phyloP scores from a whole-genome alignment of 1,284 basidiomycete species.

The Cerrena zonata region DNA sequence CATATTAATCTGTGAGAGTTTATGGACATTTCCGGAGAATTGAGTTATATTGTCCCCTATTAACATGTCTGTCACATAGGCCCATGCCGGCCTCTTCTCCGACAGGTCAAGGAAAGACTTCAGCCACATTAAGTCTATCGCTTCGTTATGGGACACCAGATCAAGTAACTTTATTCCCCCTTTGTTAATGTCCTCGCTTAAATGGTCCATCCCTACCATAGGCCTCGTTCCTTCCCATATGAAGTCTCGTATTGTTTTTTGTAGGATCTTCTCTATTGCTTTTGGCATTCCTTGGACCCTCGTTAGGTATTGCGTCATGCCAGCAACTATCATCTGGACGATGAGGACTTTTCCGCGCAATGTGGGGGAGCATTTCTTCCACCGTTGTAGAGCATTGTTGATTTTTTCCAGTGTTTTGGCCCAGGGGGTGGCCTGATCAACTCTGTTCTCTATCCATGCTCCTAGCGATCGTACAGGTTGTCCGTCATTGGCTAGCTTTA shows the following conservation, averaged over 20 bases:
- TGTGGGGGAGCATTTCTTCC: constrained; percentile 15
- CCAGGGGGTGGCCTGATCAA: constrained; percentile 17
- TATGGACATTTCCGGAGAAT: not conserved
- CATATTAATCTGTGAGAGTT: constrained; percentile 1
- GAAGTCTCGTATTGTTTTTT: constrained; percentile 5
- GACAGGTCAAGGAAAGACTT: no score
- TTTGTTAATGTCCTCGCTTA: constrained; percentile 1
- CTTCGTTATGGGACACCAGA: constrained; percentile 21
- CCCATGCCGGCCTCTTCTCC: constrained; percentile 18
- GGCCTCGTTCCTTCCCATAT: no score
- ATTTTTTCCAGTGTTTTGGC: constrained; percentile 15
- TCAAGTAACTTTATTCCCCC: constrained; percentile 21
- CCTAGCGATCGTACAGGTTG: constrained; percentile 23
- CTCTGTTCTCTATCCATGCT: no score
- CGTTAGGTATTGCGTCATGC: no score
- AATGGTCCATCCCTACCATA: constrained; percentile 9
- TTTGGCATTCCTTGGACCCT: constrained; percentile 24
- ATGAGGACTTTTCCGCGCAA: constrained; percentile 17
- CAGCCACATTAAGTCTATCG: constrained; percentile 23
- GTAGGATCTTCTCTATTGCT: constrained; percentile 4
- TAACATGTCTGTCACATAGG: constrained; percentile 15
- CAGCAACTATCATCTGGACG: constrained; percentile 18
- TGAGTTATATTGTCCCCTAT: constrained; percentile 4
- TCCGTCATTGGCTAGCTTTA: constrained; percentile 20
- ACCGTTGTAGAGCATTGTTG: constrained; percentile 9